Percentiles rank a stretch among this genome's conserved stretches.
phyloP scores from a whole-genome alignment of 257 asterid genomes.

The Anisodus acutangulus region DNA sequence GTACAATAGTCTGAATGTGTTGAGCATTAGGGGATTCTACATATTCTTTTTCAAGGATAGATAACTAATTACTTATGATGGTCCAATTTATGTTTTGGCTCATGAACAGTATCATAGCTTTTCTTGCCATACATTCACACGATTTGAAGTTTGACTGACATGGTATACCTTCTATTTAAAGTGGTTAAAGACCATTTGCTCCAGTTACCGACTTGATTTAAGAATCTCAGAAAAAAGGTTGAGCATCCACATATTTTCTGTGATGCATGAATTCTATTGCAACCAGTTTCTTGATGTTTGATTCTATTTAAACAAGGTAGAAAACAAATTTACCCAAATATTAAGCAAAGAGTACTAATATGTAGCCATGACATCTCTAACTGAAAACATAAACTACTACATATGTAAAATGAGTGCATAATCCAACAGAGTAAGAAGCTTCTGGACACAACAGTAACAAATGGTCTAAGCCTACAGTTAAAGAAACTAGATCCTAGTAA shows the following conservation, averaged over 20 bases:
- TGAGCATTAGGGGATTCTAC: neutral
- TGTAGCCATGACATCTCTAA: neutral
- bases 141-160: neutral
- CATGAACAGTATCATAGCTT: neutral
- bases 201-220: neutral
- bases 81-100: neutral
- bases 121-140: neutral
- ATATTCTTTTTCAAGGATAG: neutral
- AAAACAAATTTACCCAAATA: neutral
- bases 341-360: too few relatives aligned
- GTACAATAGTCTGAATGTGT: neutral
- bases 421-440: neutral
- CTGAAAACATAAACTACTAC: neutral
- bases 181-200: neutral
- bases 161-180: neutral
- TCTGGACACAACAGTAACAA: neutral
- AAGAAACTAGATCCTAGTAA: neutral
- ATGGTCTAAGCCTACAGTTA: neutral
- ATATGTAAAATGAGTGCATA: neutral
- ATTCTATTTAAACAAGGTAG: neutral
- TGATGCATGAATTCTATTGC: neutral
- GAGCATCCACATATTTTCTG: neutral
- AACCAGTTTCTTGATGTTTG: neutral
- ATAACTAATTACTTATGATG: neutral
- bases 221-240: neutral